phyloP scores from a whole-genome alignment of 2,329 filamentous ascomycete genomes.

The Exophiala sideris region DNA sequence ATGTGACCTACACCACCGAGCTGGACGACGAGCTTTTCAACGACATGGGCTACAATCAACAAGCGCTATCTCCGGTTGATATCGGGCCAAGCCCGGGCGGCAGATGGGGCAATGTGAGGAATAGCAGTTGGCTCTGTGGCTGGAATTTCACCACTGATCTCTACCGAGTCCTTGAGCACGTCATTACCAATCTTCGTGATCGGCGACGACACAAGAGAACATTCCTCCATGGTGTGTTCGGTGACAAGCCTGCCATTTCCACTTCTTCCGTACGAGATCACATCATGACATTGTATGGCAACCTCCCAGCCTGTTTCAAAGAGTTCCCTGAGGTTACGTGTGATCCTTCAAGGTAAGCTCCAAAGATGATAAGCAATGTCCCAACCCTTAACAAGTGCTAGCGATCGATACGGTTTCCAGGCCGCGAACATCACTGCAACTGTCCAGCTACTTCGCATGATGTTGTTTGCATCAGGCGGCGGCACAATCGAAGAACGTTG shows the following conservation, averaged over 20 bases:
- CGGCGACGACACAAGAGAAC: slow-evolving; percentile 9
- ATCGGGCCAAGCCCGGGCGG: slow-evolving; percentile 19
- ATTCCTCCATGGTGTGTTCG: slow-evolving; percentile 23
- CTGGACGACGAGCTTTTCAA: slow-evolving; percentile 47
- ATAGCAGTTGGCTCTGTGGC: slow-evolving; percentile 49
- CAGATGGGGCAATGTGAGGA: slow-evolving; percentile 14
- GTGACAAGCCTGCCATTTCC: slow-evolving; percentile 9
- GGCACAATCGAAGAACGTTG: slow-evolving; percentile 45
- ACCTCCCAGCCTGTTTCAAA: slow-evolving; percentile 26
- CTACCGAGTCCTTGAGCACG: slow-evolving; percentile 56
- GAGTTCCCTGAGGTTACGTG: slow-evolving; percentile 34
- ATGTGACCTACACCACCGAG: slow-evolving; percentile 49
- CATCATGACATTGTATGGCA: slow-evolving; percentile 19
- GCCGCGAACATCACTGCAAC: slow-evolving; percentile 52
- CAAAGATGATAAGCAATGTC: not conserved
- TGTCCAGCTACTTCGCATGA: slow-evolving; percentile 48
- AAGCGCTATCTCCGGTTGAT: slow-evolving; percentile 16
- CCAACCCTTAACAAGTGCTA: slow-evolving; percentile 27
- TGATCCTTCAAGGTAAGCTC: slow-evolving; percentile 34
- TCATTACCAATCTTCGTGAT: slow-evolving; percentile 29
- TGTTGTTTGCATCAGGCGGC: slow-evolving; percentile 40
- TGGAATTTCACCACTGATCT: slow-evolving; percentile 59
- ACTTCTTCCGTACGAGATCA: slow-evolving; percentile 17
- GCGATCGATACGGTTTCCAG: slow-evolving; percentile 48
- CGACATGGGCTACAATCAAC: slow-evolving; percentile 29